A percentile compares a stretch with the other conserved stretches of the same genome.
phyloP scores from a whole-genome alignment of 306 rosid genomes.

The Astragalus glycyphyllos region DNA sequence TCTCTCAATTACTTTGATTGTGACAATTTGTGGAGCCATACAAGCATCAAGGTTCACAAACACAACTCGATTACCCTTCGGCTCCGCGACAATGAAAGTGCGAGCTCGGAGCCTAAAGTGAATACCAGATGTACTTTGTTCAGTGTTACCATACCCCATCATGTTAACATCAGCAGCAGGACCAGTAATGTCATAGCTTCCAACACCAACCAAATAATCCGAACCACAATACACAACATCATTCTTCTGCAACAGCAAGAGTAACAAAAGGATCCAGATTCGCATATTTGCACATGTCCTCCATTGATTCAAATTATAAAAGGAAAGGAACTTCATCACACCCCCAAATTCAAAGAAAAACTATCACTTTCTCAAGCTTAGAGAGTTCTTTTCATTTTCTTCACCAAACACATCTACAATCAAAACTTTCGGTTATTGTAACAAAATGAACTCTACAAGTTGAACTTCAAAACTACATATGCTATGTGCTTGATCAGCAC shows the following conservation, averaged over 20 bases:
- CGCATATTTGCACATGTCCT: conserved; percentile 32
- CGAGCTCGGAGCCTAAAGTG: conserved; percentile 89
- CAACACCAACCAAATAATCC: conserved; percentile 77
- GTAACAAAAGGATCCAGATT: conserved; percentile 42
- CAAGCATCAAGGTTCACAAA: conserved; percentile 97
- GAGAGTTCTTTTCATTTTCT: conserved; percentile 49
- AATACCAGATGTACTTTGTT: conserved; percentile 74
- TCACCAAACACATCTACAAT: conserved; percentile 36
- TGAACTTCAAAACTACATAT: conserved; percentile 14
- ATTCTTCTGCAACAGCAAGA: conserved; percentile 42
- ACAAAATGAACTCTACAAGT: not conserved
- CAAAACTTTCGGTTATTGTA: not conserved
- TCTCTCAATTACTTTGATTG: conserved; percentile 77
- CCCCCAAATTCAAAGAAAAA: conserved; percentile 27
- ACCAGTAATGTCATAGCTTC: conserved; percentile 94
- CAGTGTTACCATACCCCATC: conserved; percentile 91
- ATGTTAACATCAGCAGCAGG: conserved; percentile 96
- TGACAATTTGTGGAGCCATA: conserved; percentile 88
- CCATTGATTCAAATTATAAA: conserved; percentile 32
- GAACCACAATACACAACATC: conserved; percentile 55
- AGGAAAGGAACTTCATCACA: conserved; percentile 43
- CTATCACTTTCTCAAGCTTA: conserved; percentile 33
- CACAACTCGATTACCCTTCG: conserved; percentile 71
- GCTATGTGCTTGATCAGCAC: not conserved
- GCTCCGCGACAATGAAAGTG: conserved; percentile 76